Conservation (phyloP, 495 filamentous ascomycete species). For the Geopyxis carbonaria region DNA sequence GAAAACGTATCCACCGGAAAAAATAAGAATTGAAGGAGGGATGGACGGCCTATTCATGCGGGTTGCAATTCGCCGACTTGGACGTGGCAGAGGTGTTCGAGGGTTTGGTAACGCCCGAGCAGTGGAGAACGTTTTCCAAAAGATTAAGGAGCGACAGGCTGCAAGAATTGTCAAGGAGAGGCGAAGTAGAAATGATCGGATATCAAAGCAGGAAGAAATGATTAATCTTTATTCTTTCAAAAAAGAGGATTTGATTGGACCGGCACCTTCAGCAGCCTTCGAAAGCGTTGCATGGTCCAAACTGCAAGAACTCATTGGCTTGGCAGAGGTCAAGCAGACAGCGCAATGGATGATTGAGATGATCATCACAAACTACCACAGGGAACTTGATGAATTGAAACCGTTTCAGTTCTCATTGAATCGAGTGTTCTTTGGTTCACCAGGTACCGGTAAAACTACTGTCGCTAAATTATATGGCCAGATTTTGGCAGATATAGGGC, state of each 20-base stretch:
- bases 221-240: slow-evolving; percentile 28
- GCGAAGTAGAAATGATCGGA: no score
- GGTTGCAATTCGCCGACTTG: slow-evolving; percentile 39
- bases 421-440: slow-evolving; percentile 50
- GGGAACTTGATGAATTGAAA: slow-evolving; percentile 35
- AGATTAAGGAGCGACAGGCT: slow-evolving; percentile 39
- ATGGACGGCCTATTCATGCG: slow-evolving; percentile 38
- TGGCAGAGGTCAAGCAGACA: slow-evolving; percentile 39
- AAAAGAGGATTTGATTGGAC: slow-evolving; percentile 42
- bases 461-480: slow-evolving; percentile 56
- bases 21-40: no score
- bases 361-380: slow-evolving; percentile 36
- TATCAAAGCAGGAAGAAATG: slow-evolving; percentile 27
- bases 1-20: no score
- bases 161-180: slow-evolving; percentile 34
- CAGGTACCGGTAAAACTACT: slow-evolving; percentile 60
- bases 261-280: slow-evolving; percentile 37
- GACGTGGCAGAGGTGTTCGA: slow-evolving; percentile 34
- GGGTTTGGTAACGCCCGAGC: slow-evolving; percentile 44
- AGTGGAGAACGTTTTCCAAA: slow-evolving; percentile 35
- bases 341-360: slow-evolving; percentile 33
- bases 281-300: slow-evolving; percentile 36
- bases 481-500: slow-evolving; percentile 42
- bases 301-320: slow-evolving; percentile 37
- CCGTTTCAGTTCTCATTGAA: slow-evolving; percentile 42